A percentile compares a stretch with the other conserved stretches of the same genome.
These are phyloP conservation scores for Rhododendron ferrugineum DNA, from an alignment of 148 eudicot genomes.

Conservation along the genomic window DNA sequence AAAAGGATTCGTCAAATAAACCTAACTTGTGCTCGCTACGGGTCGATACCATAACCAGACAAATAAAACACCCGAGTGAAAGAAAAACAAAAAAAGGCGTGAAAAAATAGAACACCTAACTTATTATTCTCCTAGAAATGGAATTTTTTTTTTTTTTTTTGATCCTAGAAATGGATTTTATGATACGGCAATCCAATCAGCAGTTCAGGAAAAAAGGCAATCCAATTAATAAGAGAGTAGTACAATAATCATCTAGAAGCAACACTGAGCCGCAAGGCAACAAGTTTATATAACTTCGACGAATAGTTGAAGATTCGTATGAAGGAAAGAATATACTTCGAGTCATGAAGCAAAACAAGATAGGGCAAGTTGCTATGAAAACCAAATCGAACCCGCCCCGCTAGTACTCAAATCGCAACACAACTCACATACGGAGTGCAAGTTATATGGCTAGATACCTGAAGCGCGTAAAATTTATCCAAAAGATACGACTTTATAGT, in stretches of 20 bases:
- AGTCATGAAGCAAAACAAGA: background rate
- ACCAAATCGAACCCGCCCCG: background rate
- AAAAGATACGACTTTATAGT: background rate
- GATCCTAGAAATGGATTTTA: background rate
- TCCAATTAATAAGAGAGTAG: background rate
- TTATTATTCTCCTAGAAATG: background rate
- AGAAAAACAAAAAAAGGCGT: background rate
- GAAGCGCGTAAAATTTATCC: background rate
- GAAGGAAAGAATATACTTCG: constrained; percentile 4
- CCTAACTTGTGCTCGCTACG: background rate
- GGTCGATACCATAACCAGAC: background rate
- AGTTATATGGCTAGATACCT: background rate
- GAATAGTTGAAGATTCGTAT: background rate
- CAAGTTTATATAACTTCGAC: background rate
- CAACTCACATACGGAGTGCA: background rate
- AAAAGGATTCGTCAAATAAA: background rate
- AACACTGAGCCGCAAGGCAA: background rate
- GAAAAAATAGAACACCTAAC: background rate
- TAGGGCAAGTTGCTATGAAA: background rate
- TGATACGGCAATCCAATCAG: background rate
- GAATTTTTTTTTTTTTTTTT: too few species aligned
- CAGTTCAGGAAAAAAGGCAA: background rate
- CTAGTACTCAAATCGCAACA: background rate
- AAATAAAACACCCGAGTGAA: background rate
- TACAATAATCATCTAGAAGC: background rate